These are phyloP conservation scores for Lolium rigidum DNA, from an alignment of 176 grass and related monocot species.

Conservation along the genomic window DNA sequence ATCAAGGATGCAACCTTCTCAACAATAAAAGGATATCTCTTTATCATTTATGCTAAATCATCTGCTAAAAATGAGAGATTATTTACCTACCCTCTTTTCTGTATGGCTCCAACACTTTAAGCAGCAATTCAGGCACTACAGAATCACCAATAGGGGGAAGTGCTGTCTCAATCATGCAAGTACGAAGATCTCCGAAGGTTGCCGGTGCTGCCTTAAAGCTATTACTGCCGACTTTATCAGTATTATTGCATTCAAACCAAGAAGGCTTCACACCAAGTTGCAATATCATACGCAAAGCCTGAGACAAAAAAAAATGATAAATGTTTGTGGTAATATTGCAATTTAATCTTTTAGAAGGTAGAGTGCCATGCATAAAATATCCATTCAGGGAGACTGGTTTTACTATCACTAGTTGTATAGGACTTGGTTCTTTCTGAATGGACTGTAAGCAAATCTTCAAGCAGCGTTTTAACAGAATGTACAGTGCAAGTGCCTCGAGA, in stretches of 20 bases:
- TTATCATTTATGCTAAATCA: slow-evolving; percentile 34
- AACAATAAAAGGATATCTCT: slow-evolving; percentile 38
- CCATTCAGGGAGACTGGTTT: slow-evolving; percentile 33
- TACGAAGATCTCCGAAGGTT: slow-evolving; percentile 74
- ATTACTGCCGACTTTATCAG: slow-evolving; percentile 42
- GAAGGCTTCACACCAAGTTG: slow-evolving; percentile 92
- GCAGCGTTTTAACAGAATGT: neutral
- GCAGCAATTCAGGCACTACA: slow-evolving; percentile 93
- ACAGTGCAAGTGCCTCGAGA: neutral
- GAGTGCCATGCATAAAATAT: neutral
- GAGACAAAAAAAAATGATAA: slow-evolving; percentile 26
- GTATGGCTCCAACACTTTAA: slow-evolving; percentile 96
- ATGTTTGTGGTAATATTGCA: neutral
- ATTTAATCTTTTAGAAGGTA: slow-evolving; percentile 28
- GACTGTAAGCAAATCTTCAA: slow-evolving; percentile 33
- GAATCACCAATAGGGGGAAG: slow-evolving; percentile 85
- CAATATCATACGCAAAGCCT: slow-evolving; percentile 94
- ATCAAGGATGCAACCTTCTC: slow-evolving; percentile 92
- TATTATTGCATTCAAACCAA: slow-evolving; percentile 77
- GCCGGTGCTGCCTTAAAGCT: slow-evolving; percentile 51
- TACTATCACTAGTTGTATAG: slow-evolving; percentile 29
- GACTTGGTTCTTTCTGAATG: slow-evolving; percentile 25
- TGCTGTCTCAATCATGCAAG: slow-evolving; percentile 90
- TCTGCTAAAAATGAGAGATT: slow-evolving; percentile 12
- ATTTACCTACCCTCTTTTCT: slow-evolving; percentile 74